Evolutionary conservation across 129 eudicot genomes (phyloP), one percentile per base, ranked within the genome.

Genomic region (Logfia minima): DNA sequence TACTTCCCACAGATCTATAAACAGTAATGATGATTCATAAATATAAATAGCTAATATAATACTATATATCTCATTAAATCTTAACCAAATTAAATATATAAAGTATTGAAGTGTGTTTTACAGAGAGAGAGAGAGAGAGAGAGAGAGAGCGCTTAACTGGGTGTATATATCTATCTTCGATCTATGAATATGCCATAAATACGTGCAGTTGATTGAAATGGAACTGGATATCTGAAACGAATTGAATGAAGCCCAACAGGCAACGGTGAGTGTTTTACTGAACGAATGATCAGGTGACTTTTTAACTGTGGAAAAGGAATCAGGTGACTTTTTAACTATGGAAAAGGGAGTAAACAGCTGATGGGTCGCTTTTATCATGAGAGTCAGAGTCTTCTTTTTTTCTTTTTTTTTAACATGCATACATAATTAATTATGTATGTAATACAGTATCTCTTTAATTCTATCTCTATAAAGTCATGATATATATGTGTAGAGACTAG

Each of bases 361-460:
- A 16, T 58, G 89, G 81, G 96, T 90, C 96, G 82, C 88, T 90
- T 77, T 90, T 91, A 71, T 86, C 91, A 81, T 88, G 89, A 78
- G 89, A 90, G 83, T 90, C 89, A 88, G 96, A 81, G 77, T 71
- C 73, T 62, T 10, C 17, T n/a, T 67, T 67, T 65, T 55, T 79
- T 29, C 0, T 6, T 24, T 26, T 56, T 68, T 55, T 51, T 17
- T n/a, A 52, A 72, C 19, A 28, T 23, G 23, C 24, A 23, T 17
- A 60, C 29, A 26, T 1, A 26, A 26, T 2, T 1, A 26, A 26
- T 2, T 26, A 26, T 26, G 29, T 26, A 26, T 26, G 41, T 35
- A 35, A 7, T 35, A 35, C 7, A 0, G 1, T 35, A 0, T 6
- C 41, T 35, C 41, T 35, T 35, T 35, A 29, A 21, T 53, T 41